Evolutionary conservation across 257 asterid species (phyloP), one percentile per base, ranked within the genome.

Genomic region (Solanum sejunctum): DNA sequence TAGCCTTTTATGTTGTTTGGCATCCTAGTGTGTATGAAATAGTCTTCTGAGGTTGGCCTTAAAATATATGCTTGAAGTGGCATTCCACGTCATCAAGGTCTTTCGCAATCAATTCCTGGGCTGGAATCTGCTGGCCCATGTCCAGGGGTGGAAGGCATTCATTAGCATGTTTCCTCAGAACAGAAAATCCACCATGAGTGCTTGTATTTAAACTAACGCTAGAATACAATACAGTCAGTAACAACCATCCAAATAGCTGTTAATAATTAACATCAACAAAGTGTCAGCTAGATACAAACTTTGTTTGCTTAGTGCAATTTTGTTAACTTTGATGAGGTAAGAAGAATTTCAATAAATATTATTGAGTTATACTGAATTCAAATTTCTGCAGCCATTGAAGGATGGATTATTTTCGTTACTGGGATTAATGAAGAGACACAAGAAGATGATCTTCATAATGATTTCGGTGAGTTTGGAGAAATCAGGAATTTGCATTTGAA

Each of bases 361-460:
- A 49, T 12, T 75, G 45, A 49, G 61, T 75, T 49, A 49, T 75
- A 10, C 61, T 23, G 45, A 49, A 49, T 75, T 4, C 16, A 7
- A 45, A 72, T 85, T 77, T 64, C 39, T 92, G 92, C 92, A 97
- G 98, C 99, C 69, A 92, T 97, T 88, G 98, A 97, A 92, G 98
- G 99, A 89, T 97, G 99, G 98, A 97, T 95, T 91, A 58, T 97
- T 91, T 90, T 97, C 8, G 99, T 92, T 80, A 93, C 98, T 83
- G 98, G 98, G 86, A 94, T 97, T 83, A 97, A 95, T 88, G 99
- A 97, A 86, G 99, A 97, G 91, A 97, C 97, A 9, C 98, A 95
- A 88, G 99, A 97, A 88, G 98, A 97, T 84, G 95, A 95, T 87
- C 87, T 97, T 81, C 97, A 89, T 23, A 89, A 90, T 88, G 87